Base-by-base conservation (phyloP, 176 grass and related monocot species). In the Eleusine indica region DNA sequence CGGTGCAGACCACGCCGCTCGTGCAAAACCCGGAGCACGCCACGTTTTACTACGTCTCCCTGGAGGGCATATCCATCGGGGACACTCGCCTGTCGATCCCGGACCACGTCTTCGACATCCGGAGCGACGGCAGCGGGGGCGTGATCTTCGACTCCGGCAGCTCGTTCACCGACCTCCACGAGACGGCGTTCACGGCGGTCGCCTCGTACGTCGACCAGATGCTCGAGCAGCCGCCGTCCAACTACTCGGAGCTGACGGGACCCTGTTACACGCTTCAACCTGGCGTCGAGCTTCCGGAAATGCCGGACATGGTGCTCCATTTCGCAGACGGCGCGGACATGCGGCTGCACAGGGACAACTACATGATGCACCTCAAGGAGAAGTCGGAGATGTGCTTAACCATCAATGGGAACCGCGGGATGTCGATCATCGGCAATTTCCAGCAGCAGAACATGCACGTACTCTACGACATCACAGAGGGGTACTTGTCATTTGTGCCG, bases 271-370 rank as follows among this genome's bases (percentile, higher is more conserved):
- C 15, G 42, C 49, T 63, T 21, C 12, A 72, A 6, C 9, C 25
- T n/a, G 16, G 21, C 9, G 13, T 25, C 11, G 15, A 21, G 28
- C 51, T 17, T n/a, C 28, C 56, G 38, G 21, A 64, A 22, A 78
- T 86, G 79, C 90, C 90, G 22, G 48, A 43, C 29, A 32, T 91
- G 58, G 68, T 71, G 19, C 81, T 91, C 70, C 86, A 91, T 71
- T 91, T 91, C 73, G 57, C 74, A 1, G 77, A 56, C 16, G 82
- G 90, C 3, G 86, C 78, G 7, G 75, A 91, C 25, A 91, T 91
- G 90, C 65, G 60, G 13, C n/a, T 91, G 18, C 76, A 82, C 0
- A n/a, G 68, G 44, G 48, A 82, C 21, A 25, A 7, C 37, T n/a
- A 13, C 19, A 39, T 63, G 6, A 4, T 57, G 53, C 12, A 7